Evolutionary conservation across 1,284 basidiomycete species (phyloP).

Genomic region (Austroboletus novae-zelandiae): DNA sequence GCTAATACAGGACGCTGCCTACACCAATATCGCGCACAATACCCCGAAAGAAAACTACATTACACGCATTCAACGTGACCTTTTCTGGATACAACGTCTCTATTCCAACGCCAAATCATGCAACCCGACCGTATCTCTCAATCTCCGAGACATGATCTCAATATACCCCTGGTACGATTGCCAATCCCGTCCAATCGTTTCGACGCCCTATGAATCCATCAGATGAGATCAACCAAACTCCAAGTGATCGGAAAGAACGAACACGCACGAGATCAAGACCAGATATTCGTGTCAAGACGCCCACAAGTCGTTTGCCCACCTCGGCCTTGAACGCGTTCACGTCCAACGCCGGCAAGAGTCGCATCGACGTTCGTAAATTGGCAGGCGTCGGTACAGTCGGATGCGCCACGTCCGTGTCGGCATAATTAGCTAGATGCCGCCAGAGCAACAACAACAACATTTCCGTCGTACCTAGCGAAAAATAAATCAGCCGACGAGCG

Average conservation of each 20-base stretch:
- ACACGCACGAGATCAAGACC: constrained; percentile 48
- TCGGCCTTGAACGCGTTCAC: constrained; percentile 53
- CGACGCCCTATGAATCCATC: constrained; percentile 29
- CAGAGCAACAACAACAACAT: constrained; percentile 83
- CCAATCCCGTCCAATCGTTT: constrained; percentile 47
- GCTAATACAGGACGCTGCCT: no score
- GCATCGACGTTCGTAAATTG: constrained; percentile 46
- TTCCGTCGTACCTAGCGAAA: constrained; percentile 67
- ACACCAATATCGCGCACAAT: no score
- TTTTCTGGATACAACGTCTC: neutral
- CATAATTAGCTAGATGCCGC: constrained; percentile 76
- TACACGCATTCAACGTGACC: no score
- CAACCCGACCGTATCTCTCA: constrained; percentile 59
- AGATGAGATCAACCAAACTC: neutral
- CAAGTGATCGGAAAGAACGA: neutral
- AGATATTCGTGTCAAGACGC: constrained; percentile 49
- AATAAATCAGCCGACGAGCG: neutral
- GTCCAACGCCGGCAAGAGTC: constrained; percentile 54
- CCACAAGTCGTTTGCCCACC: constrained; percentile 49
- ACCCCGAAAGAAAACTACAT: no score
- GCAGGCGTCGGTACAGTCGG: constrained; percentile 19
- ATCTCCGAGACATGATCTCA: constrained; percentile 64
- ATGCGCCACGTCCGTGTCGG: constrained; percentile 39
- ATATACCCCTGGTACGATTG: constrained; percentile 61
- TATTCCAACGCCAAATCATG: constrained; percentile 36